A percentile compares a stretch with the other conserved stretches of the same genome.
phyloP scores from a whole-genome alignment of 1,139 yeast genomes.

The Scheffersomyces cryptocercus region DNA sequence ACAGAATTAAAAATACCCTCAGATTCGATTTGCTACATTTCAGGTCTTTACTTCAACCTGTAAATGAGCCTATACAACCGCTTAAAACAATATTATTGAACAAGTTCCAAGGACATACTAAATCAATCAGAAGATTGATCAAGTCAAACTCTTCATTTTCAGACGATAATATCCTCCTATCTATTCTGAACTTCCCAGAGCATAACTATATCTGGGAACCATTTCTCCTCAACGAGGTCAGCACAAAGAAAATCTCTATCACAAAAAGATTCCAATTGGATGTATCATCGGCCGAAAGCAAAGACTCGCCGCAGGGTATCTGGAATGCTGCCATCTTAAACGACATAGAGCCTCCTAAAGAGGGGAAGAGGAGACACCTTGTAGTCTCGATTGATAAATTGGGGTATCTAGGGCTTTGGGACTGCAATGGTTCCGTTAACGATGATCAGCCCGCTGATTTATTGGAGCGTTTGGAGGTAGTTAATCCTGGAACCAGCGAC shows the following conservation, averaged over 20 bases:
- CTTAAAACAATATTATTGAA: constrained; percentile 22
- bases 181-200: constrained; percentile 44
- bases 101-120: constrained; percentile 82
- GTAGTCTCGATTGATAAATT: constrained; percentile 57
- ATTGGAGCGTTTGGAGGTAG: constrained; percentile 16
- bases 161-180: constrained; percentile 32
- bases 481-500: constrained; percentile 7
- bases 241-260: constrained; percentile 24
- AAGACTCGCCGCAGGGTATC: constrained; percentile 19
- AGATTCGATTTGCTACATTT: constrained; percentile 27
- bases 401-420: constrained; percentile 63
- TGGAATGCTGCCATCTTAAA: constrained; percentile 35
- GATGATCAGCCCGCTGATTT: constrained; percentile 33
- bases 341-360: constrained; percentile 25
- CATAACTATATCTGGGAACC: constrained; percentile 72
- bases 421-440: constrained; percentile 42
- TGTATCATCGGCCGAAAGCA: constrained; percentile 11
- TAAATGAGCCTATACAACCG: neutral
- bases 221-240: constrained; percentile 25
- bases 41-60: constrained; percentile 1
- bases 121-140: constrained; percentile 66
- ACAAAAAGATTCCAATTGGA: constrained; percentile 39
- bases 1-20: constrained; percentile 38
- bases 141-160: constrained; percentile 49
- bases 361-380: constrained; percentile 29